Percentiles rank a stretch among this genome's conserved stretches.
phyloP scores from a whole-genome alignment of 1,284 basidiomycete genomes.

The Ustilago shanxiensis region DNA sequence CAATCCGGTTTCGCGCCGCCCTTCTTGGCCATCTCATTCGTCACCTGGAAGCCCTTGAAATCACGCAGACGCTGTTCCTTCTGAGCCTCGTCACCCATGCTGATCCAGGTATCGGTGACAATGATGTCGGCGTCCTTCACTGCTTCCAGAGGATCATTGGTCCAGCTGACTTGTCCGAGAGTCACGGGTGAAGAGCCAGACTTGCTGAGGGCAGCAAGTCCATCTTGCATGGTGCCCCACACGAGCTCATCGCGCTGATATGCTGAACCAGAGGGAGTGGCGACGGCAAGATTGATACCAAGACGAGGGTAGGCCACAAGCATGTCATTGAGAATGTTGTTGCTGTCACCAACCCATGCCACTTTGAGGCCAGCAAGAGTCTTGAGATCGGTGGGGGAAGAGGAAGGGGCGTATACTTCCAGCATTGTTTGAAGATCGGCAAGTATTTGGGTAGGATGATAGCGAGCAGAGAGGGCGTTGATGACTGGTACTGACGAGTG shows the following conservation, averaged over 20 bases:
- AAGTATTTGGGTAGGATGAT: constrained; percentile 96
- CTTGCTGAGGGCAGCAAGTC: constrained; percentile 61
- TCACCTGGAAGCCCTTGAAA: constrained; percentile 94
- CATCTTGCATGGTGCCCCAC: constrained; percentile 72
- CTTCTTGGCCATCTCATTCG: constrained; percentile 75
- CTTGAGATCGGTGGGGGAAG: constrained; percentile 70
- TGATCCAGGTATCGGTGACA: constrained; percentile 81
- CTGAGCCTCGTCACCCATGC: constrained; percentile 97
- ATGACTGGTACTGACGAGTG: constrained; percentile 92
- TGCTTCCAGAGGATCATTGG: constrained; percentile 84
- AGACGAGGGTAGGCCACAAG: constrained; percentile 92
- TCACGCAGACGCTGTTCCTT: constrained; percentile 88
- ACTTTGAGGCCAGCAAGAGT: constrained; percentile 69
- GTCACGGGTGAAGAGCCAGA: constrained; percentile 68
- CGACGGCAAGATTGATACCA: constrained; percentile 87
- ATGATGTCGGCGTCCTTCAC: constrained; percentile 91
- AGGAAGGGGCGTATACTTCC: constrained; percentile 75
- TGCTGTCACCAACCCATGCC: constrained; percentile 93
- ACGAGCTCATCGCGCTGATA: constrained; percentile 85
- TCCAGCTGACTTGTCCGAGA: constrained; percentile 78
- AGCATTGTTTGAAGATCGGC: constrained; percentile 92
- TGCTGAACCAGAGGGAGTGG: constrained; percentile 77
- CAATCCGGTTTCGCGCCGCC: constrained; percentile 88
- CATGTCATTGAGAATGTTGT: constrained; percentile 98
- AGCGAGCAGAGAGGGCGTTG: constrained; percentile 93